These are phyloP conservation scores for Limonium bicolor DNA, from an alignment of 148 eudicot species.

Conservation along the genomic window DNA sequence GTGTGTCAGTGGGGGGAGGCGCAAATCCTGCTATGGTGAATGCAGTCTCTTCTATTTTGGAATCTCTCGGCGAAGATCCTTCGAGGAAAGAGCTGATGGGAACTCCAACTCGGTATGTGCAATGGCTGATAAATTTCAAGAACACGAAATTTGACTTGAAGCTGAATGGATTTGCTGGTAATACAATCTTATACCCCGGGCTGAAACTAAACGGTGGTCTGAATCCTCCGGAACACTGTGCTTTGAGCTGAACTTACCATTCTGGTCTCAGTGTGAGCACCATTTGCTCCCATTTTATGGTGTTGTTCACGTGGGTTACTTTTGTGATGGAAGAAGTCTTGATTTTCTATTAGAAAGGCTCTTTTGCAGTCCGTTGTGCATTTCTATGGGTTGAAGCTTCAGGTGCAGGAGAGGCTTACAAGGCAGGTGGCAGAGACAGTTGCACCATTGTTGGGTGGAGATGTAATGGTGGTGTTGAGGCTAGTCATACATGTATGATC, in stretches of 20 bases:
- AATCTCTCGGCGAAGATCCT: slow-evolving; percentile 74
- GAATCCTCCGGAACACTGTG: slow-evolving; percentile 48
- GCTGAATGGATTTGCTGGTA: slow-evolving; percentile 43
- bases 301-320: slow-evolving; percentile 75
- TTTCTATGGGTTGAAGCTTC: slow-evolving; percentile 83
- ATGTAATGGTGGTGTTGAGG: slow-evolving; percentile 80
- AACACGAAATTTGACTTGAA: slow-evolving; percentile 43
- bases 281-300: slow-evolving; percentile 94
- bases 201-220: slow-evolving; percentile 76
- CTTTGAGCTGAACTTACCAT: slow-evolving; percentile 48
- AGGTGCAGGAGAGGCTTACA: slow-evolving; percentile 91
- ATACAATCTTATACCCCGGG: slow-evolving; percentile 65
- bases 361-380: slow-evolving; percentile 64
- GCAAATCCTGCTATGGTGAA: slow-evolving; percentile 31
- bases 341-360: slow-evolving; percentile 23
- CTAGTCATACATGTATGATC: slow-evolving; percentile 90
- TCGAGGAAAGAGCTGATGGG: slow-evolving; percentile 56
- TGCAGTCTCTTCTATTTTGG: slow-evolving; percentile 51
- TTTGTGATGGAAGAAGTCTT: slow-evolving; percentile 18
- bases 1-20: slow-evolving; percentile 9
- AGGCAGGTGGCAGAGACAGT: slow-evolving; percentile 78
- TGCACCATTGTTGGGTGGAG: slow-evolving; percentile 59
- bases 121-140: slow-evolving; percentile 65
- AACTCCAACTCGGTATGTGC: slow-evolving; percentile 57
- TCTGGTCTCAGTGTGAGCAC: slow-evolving; percentile 94